Percentiles rank a stretch among this genome's conserved stretches.
Conservation (phyloP, 2,329 filamentous ascomycete species). For the Aspergillus phoenicis region DNA sequence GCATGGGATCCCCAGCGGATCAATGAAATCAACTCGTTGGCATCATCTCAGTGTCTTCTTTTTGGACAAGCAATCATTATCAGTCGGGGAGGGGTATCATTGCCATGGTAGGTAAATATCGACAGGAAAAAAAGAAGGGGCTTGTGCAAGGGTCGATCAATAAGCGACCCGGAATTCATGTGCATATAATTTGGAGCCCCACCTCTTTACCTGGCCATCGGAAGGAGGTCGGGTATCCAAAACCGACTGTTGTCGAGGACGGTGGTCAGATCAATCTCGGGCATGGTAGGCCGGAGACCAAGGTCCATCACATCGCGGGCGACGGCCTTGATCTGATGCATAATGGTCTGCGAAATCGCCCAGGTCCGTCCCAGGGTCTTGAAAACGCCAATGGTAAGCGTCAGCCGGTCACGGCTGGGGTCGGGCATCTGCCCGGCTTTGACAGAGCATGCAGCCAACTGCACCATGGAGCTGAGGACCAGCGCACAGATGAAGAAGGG, state of each 20-base stretch:
- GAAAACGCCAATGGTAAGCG: conserved; percentile 76
- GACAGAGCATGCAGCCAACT: conserved; percentile 75
- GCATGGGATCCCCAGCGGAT: background rate
- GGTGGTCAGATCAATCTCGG: conserved; percentile 38
- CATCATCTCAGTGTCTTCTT: conserved; percentile 1
- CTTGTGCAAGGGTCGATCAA: background rate
- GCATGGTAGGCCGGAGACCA: conserved; percentile 40
- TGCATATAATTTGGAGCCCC: conserved; percentile 17
- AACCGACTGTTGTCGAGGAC: conserved; percentile 39
- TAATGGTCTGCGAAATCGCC: conserved; percentile 70
- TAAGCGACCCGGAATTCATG: background rate
- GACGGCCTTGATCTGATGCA: conserved; percentile 73
- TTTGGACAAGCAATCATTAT: conserved; percentile 3
- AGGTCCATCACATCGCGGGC: conserved; percentile 70
- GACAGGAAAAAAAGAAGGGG: conserved; percentile 1
- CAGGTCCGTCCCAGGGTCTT: conserved; percentile 70
- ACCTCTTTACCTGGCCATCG: conserved; percentile 40
- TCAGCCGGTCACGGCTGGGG: conserved; percentile 67
- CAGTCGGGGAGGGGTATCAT: conserved; percentile 14
- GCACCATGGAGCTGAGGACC: conserved; percentile 76
- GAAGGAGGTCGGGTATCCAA: conserved; percentile 35
- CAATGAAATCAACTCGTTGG: background rate
- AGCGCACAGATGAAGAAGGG: conserved; percentile 84
- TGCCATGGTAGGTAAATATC: background rate
- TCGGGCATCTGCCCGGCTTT: conserved; percentile 61